Evolutionary conservation across 805 yeast genomes (phyloP), one percentile per base, ranked within the genome.

Genomic region (Sungouiozyma ichnusensis): DNA sequence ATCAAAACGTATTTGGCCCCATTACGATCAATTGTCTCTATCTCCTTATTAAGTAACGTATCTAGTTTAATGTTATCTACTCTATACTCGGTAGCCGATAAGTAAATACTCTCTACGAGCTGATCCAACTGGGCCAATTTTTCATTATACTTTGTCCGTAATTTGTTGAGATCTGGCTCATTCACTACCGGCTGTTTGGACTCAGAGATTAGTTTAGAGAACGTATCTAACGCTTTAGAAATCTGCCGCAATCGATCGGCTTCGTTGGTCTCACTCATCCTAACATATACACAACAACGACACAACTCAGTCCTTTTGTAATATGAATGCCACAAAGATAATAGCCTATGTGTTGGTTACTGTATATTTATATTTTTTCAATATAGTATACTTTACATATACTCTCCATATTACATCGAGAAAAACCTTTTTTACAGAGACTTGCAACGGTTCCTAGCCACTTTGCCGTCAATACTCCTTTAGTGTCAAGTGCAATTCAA

Each of bases 181-280:
- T 11, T 6, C 11, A 11, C 29, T 24, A 7, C 29, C 29, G 29
- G 45, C 39, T 54, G 47, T 18, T 62, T 59, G 44, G 66, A 67
- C 39, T 60, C 61, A n/a, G 50, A 46, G 11, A 69, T 58, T 4
- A 62, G 53, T 43, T 61, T 58, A 0, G 73, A 73, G 36, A 70
- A 49, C n/a, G 56, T 46, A 36, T 58, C 60, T 52, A 58, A 49
- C 4, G 58, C 55, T 36, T 51, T 42, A 7, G 57, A 51, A 17
- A 54, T 41, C 37, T 47, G 47, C n/a, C 29, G 29, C 29, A 24
- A 11, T 24, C 29, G 29, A 7, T 24, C 29, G 6, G 29, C 29
- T 11, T 24, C 29, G 11, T 24, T 24, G 29, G 29, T 24, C 9
- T 24, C 11, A 24, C 29, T 24, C 29, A 24, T 24, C 11, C 9